Evolutionary conservation across 2,329 filamentous ascomycete genomes (phyloP), one percentile per base, ranked within the genome.

Genomic region (Cladophialophora yegresii): DNA sequence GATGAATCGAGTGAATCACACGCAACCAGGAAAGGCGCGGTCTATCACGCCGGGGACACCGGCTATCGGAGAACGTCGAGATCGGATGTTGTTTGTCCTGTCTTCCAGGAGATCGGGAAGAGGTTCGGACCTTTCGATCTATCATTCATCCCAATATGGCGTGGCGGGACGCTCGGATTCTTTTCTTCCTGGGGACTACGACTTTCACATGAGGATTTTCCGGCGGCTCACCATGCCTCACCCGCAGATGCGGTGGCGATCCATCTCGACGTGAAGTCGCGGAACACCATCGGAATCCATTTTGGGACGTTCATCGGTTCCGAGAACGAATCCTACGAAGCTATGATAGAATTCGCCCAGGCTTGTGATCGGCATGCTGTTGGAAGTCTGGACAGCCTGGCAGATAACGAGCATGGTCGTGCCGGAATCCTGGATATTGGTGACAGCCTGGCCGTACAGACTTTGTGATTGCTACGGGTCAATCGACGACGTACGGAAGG

Each of bases 251-350:
- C 79, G 3, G 65, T 82, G 0, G 72, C 77, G 40, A 81, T 83
- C 45, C 81, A 83, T 64, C 75, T 76, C 55, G 80, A 81, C 60
- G 71, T 83, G 56, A 75, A 68, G 54, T 80, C 79, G 54, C 79
- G 75, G 70, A 77, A 77, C 68, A 81, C 78, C 40, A 76, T 84
- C 30, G 81, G 79, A 0, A 82, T 83, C 78, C 82, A 84, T 62
- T 83, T 79, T 65, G 81, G 81, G 0, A 83, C 81, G 0, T 67
- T 67, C 30, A 32, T 67, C 12, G 66, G 66, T 8, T 53, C 59
- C 5, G 59, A 61, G 23, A 65, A 60, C 43, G 66, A 67, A 45
- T 47, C 63, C 7, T 57, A 58, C 49, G 66, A 67, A 58, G 66
- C 66, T 4, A 50, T 62, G 23, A 63, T 58, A 32, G 66, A 67